phyloP scores from a whole-genome alignment of 148 eudicot genomes.

The Bassia scoparia region DNA sequence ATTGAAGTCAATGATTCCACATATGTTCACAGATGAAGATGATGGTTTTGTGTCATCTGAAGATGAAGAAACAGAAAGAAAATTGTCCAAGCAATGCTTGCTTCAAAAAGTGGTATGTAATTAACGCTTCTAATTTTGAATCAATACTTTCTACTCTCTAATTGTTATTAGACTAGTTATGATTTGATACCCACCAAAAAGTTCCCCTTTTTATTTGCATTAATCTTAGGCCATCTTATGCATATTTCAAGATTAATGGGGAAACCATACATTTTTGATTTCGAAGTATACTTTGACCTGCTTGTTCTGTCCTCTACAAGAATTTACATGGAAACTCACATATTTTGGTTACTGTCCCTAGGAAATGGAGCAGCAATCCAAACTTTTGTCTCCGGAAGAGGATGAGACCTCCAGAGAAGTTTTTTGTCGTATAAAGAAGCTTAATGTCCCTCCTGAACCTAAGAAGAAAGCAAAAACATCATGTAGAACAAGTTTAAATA shows the following conservation, averaged over 20 bases:
- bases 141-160: neutral
- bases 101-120: slow-evolving; percentile 50
- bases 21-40: slow-evolving; percentile 72
- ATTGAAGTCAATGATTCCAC: slow-evolving; percentile 70
- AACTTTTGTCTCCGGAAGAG: slow-evolving; percentile 45
- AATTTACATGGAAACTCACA: neutral
- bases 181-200: neutral
- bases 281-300: neutral
- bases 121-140: neutral
- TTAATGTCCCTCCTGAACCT: slow-evolving; percentile 54
- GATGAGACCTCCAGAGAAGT: slow-evolving; percentile 72
- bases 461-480: slow-evolving; percentile 65
- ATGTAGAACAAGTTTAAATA: slow-evolving; percentile 39
- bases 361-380: slow-evolving; percentile 40
- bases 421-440: slow-evolving; percentile 74
- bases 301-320: neutral
- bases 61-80: slow-evolving; percentile 65
- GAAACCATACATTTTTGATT: neutral
- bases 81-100: slow-evolving; percentile 42
- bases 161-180: neutral
- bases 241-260: neutral
- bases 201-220: neutral
- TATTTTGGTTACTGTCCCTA: slow-evolving; percentile 35
- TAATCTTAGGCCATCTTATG: neutral
- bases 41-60: slow-evolving; percentile 75